Base-by-base conservation (phyloP, 2,329 filamentous ascomycete genomes). In the Paramyrothecium sp. region DNA sequence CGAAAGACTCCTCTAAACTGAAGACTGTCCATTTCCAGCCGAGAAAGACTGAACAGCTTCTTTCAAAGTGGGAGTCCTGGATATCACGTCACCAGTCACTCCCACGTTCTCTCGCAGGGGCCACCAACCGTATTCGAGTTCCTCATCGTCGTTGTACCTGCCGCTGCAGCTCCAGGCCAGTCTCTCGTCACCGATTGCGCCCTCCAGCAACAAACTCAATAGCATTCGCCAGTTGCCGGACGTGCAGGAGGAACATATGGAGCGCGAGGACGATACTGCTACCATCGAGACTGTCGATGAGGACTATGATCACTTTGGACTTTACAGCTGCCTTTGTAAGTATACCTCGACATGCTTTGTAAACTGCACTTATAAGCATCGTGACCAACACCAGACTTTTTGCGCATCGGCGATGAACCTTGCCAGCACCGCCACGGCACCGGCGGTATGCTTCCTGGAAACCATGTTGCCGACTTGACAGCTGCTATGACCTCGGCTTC, bases 191-290 rank as follows among this genome's bases (percentile, higher is more conserved):
- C 88, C 81, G 58, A 81, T 76, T 5, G 60, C 61, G 54, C 62
- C 65, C 54, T 49, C 75, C 76, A 60, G 67, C 54, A 63, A 65
- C 60, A 84, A 86, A 62, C 77, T 84, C 0, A 79, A 81, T 65
- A 63, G 65, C 60, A 84, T 91, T 74, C 82, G 85, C 59, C 82
- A 81, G 54, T 79, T 97, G 60, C 89, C 91, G 17, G 90, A 95
- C 66, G 89, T 97, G 20, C 85, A 92, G 67, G 93, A 97, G 72
- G 92, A 96, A 67, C 87, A 89, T 2, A 75, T 87, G 47, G 89
- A 93, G 70, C 83, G 82, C 55, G 89, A 89, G 21, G 84, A 87
- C 26, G 81, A 82, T 54, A 78, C 80, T 52, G 75, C 81, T 4
- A 52, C 50, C 7, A 52, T 34, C 58, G 78, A 81, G 26, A 78